Evolutionary conservation across 2,329 filamentous ascomycete genomes (phyloP).

Genomic region (Aspergillus sp.): DNA sequence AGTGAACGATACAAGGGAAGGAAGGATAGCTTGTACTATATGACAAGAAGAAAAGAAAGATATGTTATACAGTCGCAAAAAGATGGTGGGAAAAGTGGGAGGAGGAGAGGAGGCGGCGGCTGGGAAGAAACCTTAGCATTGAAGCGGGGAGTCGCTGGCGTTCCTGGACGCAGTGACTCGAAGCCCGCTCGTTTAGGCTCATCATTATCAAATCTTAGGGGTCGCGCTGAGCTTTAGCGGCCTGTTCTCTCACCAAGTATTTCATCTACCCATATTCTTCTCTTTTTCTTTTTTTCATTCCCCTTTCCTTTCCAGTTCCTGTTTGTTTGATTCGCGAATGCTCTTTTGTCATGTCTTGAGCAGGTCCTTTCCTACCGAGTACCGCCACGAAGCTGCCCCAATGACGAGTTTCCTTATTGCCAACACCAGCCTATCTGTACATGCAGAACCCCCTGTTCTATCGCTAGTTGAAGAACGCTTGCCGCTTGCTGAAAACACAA

Average conservation of each 20-base stretch:
- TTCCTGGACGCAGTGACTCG: constrained; percentile 1
- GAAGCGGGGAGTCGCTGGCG: constrained; percentile 18
- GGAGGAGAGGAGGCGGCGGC: constrained; percentile 27
- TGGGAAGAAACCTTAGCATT: constrained; percentile 15
- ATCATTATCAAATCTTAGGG: background rate
- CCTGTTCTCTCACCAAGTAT: background rate
- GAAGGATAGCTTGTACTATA: constrained; percentile 9
- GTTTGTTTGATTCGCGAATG: background rate
- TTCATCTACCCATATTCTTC: background rate
- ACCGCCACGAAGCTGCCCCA: background rate
- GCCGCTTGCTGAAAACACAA: background rate
- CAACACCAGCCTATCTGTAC: background rate
- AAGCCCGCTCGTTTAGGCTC: constrained; percentile 15
- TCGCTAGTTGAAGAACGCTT: background rate
- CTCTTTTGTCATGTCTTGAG: background rate
- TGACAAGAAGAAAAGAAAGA: constrained; percentile 27
- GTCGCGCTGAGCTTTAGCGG: background rate
- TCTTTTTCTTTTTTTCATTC: background rate
- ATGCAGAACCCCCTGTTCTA: background rate
- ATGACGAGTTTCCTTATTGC: background rate
- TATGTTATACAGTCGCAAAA: constrained; percentile 35
- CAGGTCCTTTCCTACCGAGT: background rate
- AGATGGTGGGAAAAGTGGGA: constrained; percentile 21
- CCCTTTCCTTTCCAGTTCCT: background rate
- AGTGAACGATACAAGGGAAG: constrained; percentile 25